Evolutionary conservation across 495 filamentous ascomycete species (phyloP).

Genomic region (Penicillium longicatenatum): DNA sequence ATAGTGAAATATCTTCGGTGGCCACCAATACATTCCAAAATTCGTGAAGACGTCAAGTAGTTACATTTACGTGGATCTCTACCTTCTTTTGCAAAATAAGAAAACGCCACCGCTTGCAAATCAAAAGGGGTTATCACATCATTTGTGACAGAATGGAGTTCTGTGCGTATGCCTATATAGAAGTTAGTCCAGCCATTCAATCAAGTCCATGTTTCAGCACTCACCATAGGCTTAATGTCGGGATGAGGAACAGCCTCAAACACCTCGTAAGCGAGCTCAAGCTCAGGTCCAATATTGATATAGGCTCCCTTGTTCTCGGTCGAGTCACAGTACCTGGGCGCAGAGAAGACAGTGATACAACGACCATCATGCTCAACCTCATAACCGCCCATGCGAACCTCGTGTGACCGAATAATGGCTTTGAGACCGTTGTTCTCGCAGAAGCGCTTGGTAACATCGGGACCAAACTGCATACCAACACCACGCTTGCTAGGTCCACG

Average conservation of each 20-base stretch:
- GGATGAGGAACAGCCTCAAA: slow-evolving; percentile 98
- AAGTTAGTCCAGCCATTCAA: slow-evolving; percentile 29
- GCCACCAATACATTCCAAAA: slow-evolving; percentile 2
- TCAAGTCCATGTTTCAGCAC: slow-evolving; percentile 13
- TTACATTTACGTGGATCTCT: slow-evolving; percentile 21
- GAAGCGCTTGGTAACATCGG: slow-evolving; percentile 95
- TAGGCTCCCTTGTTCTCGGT: slow-evolving; percentile 98
- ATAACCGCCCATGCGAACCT: slow-evolving; percentile 97
- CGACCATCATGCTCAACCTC: slow-evolving; percentile 95
- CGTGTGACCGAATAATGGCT: slow-evolving; percentile 94
- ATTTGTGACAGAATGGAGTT: slow-evolving; percentile 74
- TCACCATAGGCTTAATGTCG: slow-evolving; percentile 90
- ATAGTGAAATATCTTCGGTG: not conserved
- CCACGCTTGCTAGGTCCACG: slow-evolving; percentile 95
- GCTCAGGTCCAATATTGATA: slow-evolving; percentile 93
- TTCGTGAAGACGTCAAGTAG: not conserved
- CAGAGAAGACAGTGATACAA: slow-evolving; percentile 99
- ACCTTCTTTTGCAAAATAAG: slow-evolving; percentile 18
- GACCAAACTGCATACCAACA: slow-evolving; percentile 94
- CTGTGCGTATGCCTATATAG: slow-evolving; percentile 71
- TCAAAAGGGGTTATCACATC: slow-evolving; percentile 47
- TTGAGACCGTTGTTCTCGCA: slow-evolving; percentile 94
- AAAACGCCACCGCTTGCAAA: slow-evolving; percentile 30
- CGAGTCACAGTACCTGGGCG: slow-evolving; percentile 95
- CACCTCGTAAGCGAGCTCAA: slow-evolving; percentile 86